Evolutionary conservation across 2,329 filamentous ascomycete genomes (phyloP), one percentile per base, ranked within the genome.

Genomic region (Fusarium goolgardi): DNA sequence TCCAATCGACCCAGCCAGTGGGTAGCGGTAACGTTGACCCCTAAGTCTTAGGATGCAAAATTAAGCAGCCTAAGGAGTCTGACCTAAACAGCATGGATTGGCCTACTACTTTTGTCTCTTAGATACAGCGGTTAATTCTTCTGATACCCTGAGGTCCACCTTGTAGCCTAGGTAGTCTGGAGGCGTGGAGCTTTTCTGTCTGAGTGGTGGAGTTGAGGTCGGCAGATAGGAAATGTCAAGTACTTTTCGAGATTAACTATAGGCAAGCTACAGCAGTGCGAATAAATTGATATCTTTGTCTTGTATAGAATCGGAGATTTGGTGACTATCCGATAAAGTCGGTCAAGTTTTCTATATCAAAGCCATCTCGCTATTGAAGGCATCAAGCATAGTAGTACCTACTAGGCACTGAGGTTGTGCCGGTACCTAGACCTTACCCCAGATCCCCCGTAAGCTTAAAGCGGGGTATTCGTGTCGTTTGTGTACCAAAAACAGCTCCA

Each of bases 371-470:
- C 21, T n/a, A 63, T 45, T 50, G 25, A 39, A 20, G 43, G 50
- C 34, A 43, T 61, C 60, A 13, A 15, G 9, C 31, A 15, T 32
- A 6, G 27, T 32, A 34, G 27, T 10, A 32, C 15, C 31, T 34
- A 34, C 6, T 15, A 32, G 6, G 32, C 7, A 20, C 31, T n/a
- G 20, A 52, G 34, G 47, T 34, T 37, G 55, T 45, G 45, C 52
- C 57, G 53, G 66, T 70, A 64, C 63, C 63, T 70, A 54, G 27
- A 45, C 45, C 29, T 59, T 70, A 70, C 67, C 67, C 67, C 67
- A 52, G 67, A 70, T 70, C 63, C 63, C 67, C 63, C 67, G 50
- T 40, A 65, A 58, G 53, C 70, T 34, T 31, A 31, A 64, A 64
- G 56, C 37, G 59, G 63, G 58, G 20, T 27, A 25, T 27, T 46